Conservation (phyloP, 2,329 filamentous ascomycete genomes). For the Xylariomycetidae sp. region DNA sequence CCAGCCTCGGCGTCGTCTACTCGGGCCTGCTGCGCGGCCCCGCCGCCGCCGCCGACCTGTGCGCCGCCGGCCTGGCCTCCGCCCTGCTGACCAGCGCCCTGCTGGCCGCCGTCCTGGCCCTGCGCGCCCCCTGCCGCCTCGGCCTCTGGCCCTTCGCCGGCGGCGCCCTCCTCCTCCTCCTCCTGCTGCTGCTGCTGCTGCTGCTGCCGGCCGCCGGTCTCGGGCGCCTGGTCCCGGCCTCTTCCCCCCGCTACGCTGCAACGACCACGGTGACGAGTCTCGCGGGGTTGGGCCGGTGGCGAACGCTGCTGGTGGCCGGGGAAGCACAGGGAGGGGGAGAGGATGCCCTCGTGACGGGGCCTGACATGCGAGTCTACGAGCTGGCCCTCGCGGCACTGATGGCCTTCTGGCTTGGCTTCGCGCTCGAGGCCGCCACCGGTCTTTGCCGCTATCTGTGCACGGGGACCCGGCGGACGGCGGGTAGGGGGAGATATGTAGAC, state of each 20-base stretch:
- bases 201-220: too few relatives aligned
- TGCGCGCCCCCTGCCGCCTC: neutral
- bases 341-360: neutral
- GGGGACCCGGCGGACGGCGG: too few relatives aligned
- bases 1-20: neutral
- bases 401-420: constrained; percentile 1
- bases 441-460: too few relatives aligned
- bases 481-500: too few relatives aligned
- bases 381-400: constrained; percentile 1
- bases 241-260: too few relatives aligned
- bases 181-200: neutral
- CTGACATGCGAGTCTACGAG: too few relatives aligned
- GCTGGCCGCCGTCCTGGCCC: constrained; percentile 1
- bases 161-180: neutral
- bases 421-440: neutral
- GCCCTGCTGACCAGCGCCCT: neutral
- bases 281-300: too few relatives aligned
- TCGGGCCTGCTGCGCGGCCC: neutral
- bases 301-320: too few relatives aligned
- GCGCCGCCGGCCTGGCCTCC: neutral
- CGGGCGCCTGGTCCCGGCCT: too few relatives aligned
- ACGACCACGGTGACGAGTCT: too few relatives aligned
- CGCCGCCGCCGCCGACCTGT: neutral
- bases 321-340: neutral
- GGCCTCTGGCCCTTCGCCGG: neutral